Base-by-base conservation (phyloP, 169 alveolate genomes). In the Cryptosporidium baileyi region DNA sequence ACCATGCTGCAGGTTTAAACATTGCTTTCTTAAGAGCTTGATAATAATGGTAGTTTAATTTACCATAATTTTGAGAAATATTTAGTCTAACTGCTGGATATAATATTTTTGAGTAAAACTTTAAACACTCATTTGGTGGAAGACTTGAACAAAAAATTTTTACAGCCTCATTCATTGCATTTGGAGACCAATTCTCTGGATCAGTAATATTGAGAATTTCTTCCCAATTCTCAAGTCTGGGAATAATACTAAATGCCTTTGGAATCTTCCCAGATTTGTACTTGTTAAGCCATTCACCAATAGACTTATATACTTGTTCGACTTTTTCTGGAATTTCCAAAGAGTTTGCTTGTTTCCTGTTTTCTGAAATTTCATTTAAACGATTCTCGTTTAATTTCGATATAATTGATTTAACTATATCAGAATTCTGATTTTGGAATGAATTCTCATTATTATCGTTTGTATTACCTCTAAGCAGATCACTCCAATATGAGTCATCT, bases 1-100 rank as follows among this genome's bases (percentile, higher is more conserved):
- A 94, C 97, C 98, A 97, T 19, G 99, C 98, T 19, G 94, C 93
- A 40, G 99, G 98, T 90, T 96, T 97, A 89, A 94, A 97, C 40
- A 97, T 60, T 43, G 98, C 97, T 82, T 95, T 96, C 80, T 95
- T 96, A 54, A 97, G 89, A 40, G 98, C 95, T 88, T 92, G 93
- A 67, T 96, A 97, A 65, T 93, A 92, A 67, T 96, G 98, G 43
- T 93, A 91, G 89, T 96, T 96, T 61, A 97, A 89, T 82, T 95
- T 96, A 88, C 94, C 94, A 79, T 95, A 89, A 34, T 91, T 91
- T 40, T 79, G 82, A 36, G 89, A 88, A 51, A 97, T 95, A 82
- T 96, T 94, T 60, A 67, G 82, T 81, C 97, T 85, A 0, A 95
- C 90, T 2, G 97, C 94, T 1, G 98, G 98, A 9, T 94, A 88